These are phyloP conservation scores for Alternaria novae-zelandiae DNA, from an alignment of 2,329 filamentous ascomycete species.

Conservation along the genomic window DNA sequence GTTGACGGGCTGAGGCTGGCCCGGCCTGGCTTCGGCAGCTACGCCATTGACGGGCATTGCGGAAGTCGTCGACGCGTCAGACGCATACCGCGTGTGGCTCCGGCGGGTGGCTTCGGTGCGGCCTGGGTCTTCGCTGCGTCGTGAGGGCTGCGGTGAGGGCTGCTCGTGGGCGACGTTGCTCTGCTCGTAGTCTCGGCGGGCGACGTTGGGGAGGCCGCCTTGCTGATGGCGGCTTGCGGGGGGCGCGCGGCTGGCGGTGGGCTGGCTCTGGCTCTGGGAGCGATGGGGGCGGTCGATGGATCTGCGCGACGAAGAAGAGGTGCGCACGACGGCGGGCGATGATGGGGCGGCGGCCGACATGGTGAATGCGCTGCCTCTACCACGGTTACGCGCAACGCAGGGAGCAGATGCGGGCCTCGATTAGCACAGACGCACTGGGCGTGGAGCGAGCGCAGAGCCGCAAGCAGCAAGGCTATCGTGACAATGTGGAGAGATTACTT, in stretches of 20 bases:
- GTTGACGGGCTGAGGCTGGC: constrained; percentile 29
- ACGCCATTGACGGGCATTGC: constrained; percentile 48
- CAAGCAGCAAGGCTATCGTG: constrained; percentile 18
- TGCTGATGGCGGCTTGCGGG: constrained; percentile 47
- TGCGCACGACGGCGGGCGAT: constrained; percentile 52
- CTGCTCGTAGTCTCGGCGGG: constrained; percentile 76
- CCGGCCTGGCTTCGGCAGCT: constrained; percentile 38
- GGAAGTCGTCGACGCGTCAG: constrained; percentile 50
- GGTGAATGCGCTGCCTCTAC: constrained; percentile 23
- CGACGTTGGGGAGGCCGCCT: constrained; percentile 57
- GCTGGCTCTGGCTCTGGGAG: constrained; percentile 44
- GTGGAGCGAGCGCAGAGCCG: constrained; percentile 19
- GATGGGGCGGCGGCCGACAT: constrained; percentile 50
- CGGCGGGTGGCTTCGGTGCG: constrained; percentile 63
- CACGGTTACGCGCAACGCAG: constrained; percentile 24
- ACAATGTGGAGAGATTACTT: constrained; percentile 15
- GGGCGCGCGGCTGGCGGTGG: constrained; percentile 37
- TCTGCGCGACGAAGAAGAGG: constrained; percentile 39
- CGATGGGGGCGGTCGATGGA: constrained; percentile 45
- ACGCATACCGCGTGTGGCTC: constrained; percentile 54
- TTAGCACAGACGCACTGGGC: constrained; percentile 22
- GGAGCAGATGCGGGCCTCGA: constrained; percentile 29
- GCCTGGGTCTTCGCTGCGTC: constrained; percentile 66
- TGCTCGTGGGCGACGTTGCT: constrained; percentile 66
- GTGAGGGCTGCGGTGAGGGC: constrained; percentile 48